phyloP scores from a whole-genome alignment of 352 stramenopile species.

The Pythium folliculosum region DNA sequence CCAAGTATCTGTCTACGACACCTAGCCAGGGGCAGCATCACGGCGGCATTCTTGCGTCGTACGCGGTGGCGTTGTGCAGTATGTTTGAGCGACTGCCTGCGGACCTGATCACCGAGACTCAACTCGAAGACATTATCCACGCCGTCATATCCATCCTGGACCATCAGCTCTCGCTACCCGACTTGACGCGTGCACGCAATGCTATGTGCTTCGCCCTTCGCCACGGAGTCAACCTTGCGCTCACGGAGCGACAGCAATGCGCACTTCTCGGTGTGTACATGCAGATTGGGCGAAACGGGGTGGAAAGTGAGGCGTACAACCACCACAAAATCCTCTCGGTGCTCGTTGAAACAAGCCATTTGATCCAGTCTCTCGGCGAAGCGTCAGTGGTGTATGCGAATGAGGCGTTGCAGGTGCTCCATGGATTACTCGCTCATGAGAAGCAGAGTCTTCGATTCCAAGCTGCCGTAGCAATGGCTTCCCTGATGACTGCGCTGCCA shows the following conservation, averaged over 20 bases:
- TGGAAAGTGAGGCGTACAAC: constrained; percentile 25
- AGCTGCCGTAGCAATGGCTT: constrained; percentile 37
- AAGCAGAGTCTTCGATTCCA: constrained; percentile 50
- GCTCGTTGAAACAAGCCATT: constrained; percentile 36
- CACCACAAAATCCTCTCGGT: constrained; percentile 41
- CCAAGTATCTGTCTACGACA: constrained; percentile 51
- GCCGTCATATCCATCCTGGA: constrained; percentile 70
- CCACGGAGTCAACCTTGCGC: constrained; percentile 53
- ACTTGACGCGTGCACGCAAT: constrained; percentile 80
- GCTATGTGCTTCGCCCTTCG: constrained; percentile 75
- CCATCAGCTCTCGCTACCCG: constrained; percentile 64
- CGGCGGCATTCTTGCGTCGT: constrained; percentile 70
- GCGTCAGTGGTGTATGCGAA: constrained; percentile 31
- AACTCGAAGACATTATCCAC: constrained; percentile 72
- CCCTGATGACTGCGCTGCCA: constrained; percentile 32
- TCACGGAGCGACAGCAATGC: constrained; percentile 75
- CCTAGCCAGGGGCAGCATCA: constrained; percentile 28
- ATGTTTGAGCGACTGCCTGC: constrained; percentile 77
- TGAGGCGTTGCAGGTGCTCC: constrained; percentile 24
- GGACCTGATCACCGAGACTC: constrained; percentile 57
- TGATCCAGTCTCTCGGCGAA: constrained; percentile 41
- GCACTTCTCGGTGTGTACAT: constrained; percentile 61
- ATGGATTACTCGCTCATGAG: constrained; percentile 35
- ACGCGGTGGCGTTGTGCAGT: constrained; percentile 68
- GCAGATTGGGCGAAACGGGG: constrained; percentile 34